Evolutionary conservation across 169 alveolate genomes (phyloP), one percentile per base, ranked within the genome.

Genomic region (Fabrea salina): DNA sequence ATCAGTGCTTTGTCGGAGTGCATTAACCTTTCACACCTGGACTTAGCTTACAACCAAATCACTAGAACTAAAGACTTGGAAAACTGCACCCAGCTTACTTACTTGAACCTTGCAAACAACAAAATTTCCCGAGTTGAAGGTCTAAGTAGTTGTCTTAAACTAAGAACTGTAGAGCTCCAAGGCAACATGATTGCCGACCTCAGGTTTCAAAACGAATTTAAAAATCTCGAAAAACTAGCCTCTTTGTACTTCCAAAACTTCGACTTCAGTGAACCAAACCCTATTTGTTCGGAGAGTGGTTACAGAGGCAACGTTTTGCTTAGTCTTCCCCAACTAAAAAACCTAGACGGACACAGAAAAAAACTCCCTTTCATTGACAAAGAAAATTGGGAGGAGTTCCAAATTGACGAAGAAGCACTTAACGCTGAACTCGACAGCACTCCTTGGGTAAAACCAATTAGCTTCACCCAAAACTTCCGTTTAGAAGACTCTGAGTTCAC

Each of bases 291-390:
- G 19, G 41, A 40, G 8, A 2, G 39, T 68, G 61, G 30, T 11
- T 68, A 68, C 4, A 13, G 78, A 19, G 19, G 35, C 25, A 44
- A n/a, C n/a, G 33, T 68, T 68, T 43, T 43, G 8, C 22, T 11
- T 0, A 8, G 8, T 11, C 33, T 68, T 8, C 67, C 78, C n/a
- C 32, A 44, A 19, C 64, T 68, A 0, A 22, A 11, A 1, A 43
- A 41, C 35, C 61, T 68, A 11, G 78, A 68, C 44, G 66, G 78
- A 11, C 78, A 68, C 27, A 13, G 78, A 37, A 68, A 68, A 30
- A 37, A 68, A 16, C 16, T 68, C n/a, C 35, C 35, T 11, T 11
- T 43, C 1, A 8, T 68, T 16, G 44, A 13, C 7, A 13, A 11
- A 8, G 74, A 61, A 8, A 53, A 61, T 41, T 41, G 25, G n/a